Evolutionary conservation across 169 alveolate species (phyloP).

Genomic region (Plasmodium berghei): DNA sequence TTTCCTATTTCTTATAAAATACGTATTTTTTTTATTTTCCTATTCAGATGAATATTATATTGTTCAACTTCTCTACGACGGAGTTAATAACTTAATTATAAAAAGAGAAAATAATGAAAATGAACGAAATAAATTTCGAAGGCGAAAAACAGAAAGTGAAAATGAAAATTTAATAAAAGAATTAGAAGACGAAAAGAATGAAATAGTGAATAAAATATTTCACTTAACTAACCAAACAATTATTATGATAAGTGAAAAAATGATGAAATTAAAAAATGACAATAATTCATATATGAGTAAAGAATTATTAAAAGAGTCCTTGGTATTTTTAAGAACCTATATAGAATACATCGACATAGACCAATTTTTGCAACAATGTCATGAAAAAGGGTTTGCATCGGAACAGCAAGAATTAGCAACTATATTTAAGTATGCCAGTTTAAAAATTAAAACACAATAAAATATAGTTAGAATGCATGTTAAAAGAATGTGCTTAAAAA

Average conservation of each 20-base stretch:
- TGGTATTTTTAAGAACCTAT: slow-evolving; percentile 65
- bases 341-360: slow-evolving; percentile 49
- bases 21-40: neutral
- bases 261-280: slow-evolving; percentile 59
- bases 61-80: slow-evolving; percentile 27
- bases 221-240: slow-evolving; percentile 44
- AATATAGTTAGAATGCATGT: neutral
- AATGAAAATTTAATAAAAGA: slow-evolving; percentile 59
- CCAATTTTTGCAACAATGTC: slow-evolving; percentile 65
- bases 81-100: slow-evolving; percentile 31
- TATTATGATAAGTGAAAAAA: slow-evolving; percentile 56
- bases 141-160: slow-evolving; percentile 57
- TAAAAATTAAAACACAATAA: slow-evolving; percentile 38
- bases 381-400: slow-evolving; percentile 60
- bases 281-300: slow-evolving; percentile 63
- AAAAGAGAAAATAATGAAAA: slow-evolving; percentile 34
- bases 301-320: slow-evolving; percentile 68
- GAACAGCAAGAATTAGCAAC: slow-evolving; percentile 62
- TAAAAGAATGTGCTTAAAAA: neutral
- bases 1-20: neutral
- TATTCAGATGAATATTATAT: slow-evolving; percentile 67
- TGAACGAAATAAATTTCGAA: slow-evolving; percentile 55
- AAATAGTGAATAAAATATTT: slow-evolving; percentile 37
- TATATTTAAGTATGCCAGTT: slow-evolving; percentile 63
- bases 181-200: slow-evolving; percentile 66